phyloP scores from a whole-genome alignment of 345 rosid species.

The Gossypium ekmanianum region DNA sequence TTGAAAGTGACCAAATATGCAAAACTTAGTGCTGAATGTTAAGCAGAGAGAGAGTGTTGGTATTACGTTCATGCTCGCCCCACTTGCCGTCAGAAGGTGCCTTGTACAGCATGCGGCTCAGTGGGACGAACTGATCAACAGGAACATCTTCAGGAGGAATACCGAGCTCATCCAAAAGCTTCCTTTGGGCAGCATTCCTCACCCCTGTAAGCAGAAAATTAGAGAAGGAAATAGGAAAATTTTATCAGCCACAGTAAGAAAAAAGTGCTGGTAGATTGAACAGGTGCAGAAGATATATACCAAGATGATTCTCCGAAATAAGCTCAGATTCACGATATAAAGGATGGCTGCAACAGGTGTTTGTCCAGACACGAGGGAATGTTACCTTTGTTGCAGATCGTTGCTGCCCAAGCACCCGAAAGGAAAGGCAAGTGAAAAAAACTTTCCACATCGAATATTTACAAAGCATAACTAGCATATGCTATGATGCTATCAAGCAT shows the following conservation, averaged over 20 bases:
- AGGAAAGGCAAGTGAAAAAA: background rate
- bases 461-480: background rate
- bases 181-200: conserved; percentile 96
- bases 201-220: conserved; percentile 41
- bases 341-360: conserved; percentile 99
- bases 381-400: conserved; percentile 93
- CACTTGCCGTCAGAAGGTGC: conserved; percentile 98
- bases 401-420: conserved; percentile 51
- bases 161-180: conserved; percentile 96
- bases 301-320: conserved; percentile 59
- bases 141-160: conserved; percentile 88
- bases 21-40: background rate
- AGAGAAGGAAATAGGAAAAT: background rate
- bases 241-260: background rate
- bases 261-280: background rate
- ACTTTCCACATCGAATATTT: background rate
- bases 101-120: conserved; percentile 87
- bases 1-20: background rate
- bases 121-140: conserved; percentile 67
- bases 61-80: conserved; percentile 97
- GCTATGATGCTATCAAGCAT: background rate
- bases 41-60: conserved; percentile 5
- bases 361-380: conserved; percentile 97
- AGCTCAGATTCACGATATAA: conserved; percentile 87
- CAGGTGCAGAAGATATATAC: conserved; percentile 33